phyloP scores from a whole-genome alignment of 2,329 filamentous ascomycete genomes.

The Trichoderma sp. region DNA sequence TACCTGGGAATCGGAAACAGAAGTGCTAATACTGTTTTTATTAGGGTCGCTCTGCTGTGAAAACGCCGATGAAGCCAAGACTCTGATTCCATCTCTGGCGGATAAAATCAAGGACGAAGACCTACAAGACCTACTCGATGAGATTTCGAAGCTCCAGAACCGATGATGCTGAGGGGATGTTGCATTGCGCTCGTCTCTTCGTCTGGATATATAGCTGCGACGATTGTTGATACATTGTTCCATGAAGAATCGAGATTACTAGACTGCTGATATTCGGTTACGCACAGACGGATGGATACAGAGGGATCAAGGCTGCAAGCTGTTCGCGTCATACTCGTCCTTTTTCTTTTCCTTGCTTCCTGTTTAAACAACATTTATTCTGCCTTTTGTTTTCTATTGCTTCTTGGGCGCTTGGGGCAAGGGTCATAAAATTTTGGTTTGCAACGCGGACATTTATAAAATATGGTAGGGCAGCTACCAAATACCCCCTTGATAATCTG shows the following conservation, averaged over 20 bases:
- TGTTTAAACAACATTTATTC: background rate
- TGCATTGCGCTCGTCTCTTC: background rate
- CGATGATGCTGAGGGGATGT: slow-evolving; percentile 34
- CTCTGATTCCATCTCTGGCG: slow-evolving; percentile 83
- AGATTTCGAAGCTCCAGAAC: slow-evolving; percentile 78
- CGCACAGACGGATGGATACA: slow-evolving; percentile 31
- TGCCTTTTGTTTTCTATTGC: background rate
- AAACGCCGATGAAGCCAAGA: slow-evolving; percentile 92
- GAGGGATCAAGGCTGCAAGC: slow-evolving; percentile 20
- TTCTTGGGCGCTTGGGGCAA: slow-evolving; percentile 38
- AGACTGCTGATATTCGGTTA: slow-evolving; percentile 18
- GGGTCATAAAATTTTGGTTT: slow-evolving; percentile 27
- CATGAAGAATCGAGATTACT: background rate
- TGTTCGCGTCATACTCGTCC: slow-evolving; percentile 12
- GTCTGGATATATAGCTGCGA: background rate
- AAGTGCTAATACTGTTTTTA: background rate
- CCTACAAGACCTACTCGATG: slow-evolving; percentile 83
- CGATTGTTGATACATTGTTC: slow-evolving; percentile 12
- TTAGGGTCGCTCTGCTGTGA: slow-evolving; percentile 89
- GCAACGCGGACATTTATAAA: slow-evolving; percentile 22
- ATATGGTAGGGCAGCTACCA: slow-evolving; percentile 30
- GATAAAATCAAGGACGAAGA: slow-evolving; percentile 92
- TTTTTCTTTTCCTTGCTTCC: background rate
- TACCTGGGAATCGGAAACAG: background rate
- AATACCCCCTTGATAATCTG: slow-evolving; percentile 31